Percentiles rank a stretch among this genome's conserved stretches.
These are phyloP conservation scores for Ogataea trehaloabstinens DNA, from an alignment of 805 yeast genomes.

Conservation along the genomic window DNA sequence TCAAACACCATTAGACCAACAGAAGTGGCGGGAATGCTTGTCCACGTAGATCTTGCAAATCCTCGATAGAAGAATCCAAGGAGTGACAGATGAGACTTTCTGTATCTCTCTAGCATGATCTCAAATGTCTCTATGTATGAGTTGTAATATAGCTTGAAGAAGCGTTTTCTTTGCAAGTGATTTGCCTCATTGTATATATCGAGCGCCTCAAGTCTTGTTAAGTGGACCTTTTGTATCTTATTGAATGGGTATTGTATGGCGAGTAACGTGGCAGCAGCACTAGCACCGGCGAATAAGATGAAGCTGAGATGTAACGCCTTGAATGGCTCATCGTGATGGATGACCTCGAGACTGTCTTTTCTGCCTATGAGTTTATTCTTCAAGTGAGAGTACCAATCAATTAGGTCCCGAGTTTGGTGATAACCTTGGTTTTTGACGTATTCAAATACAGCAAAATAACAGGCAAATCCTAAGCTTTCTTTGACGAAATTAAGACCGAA, in stretches of 20 bases:
- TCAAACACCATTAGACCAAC: conserved; percentile 84
- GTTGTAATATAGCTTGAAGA: conserved; percentile 58
- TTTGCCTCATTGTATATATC: conserved; percentile 54
- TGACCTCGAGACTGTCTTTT: conserved; percentile 15
- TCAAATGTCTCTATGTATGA: conserved; percentile 75
- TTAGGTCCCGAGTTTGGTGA: conserved; percentile 42
- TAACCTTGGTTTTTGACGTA: conserved; percentile 68
- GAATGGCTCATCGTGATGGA: conserved; percentile 22
- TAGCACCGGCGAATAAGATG: conserved; percentile 79
- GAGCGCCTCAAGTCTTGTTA: conserved; percentile 74
- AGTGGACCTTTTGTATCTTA: conserved; percentile 76
- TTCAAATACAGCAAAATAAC: conserved; percentile 80
- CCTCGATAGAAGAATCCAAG: conserved; percentile 75
- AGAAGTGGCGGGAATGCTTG: conserved; percentile 85
- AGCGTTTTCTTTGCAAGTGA: conserved; percentile 22
- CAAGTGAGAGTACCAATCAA: conserved; percentile 38
- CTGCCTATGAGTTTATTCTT: conserved; percentile 31
- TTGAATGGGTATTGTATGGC: conserved; percentile 80
- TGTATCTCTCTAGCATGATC: conserved; percentile 54
- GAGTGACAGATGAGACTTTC: conserved; percentile 56
- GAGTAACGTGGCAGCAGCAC: conserved; percentile 76
- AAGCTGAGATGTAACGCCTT: conserved; percentile 64
- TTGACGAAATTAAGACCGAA: conserved; percentile 73
- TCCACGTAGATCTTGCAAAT: conserved; percentile 64
- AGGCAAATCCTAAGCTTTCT: conserved; percentile 81